Evolutionary conservation across 2,329 filamentous ascomycete species (phyloP), one percentile per base, ranked within the genome.

Genomic region (Pyrenochaeta sp.): DNA sequence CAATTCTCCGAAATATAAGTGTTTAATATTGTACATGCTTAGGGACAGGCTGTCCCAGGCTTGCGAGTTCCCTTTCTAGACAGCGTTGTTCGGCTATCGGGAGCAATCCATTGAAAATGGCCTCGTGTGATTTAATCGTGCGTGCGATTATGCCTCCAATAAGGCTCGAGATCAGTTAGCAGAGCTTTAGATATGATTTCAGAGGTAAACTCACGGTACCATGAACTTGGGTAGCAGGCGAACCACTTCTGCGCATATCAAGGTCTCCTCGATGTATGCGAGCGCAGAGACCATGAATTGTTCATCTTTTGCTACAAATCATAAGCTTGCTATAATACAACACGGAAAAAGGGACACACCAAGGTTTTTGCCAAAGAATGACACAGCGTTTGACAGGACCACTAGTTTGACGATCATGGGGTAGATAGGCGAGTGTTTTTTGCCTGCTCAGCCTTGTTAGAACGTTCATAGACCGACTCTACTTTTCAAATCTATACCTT

Each of bases 211-310:
- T 37, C 42, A 63, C 54, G 62, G 64, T 5, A 48, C 50, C 48
- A 67, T 47, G 32, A 62, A 61, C 15, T 40, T 52, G 7, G 64
- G 72, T 1, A 65, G 30, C 5, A 74, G 40, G 28, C 63, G 52
- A 5, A 73, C 44, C 1, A 71, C 55, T 28, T 76, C 72, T 3
- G 72, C 69, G 37, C 57, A 57, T 6, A 72, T 44, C 1, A 75
- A 15, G 0, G 62, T 69, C 45, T 73, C 56, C 34, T 72, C 68
- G n/a, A 71, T 61, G 43, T 69, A 73, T 1, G 42, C 52, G 15
- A 61, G 51, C 1, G 62, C 69, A 1, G 64, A 57, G 8, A 52
- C 46, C 62, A 72, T 67, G 60, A 73, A 75, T 0, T 54, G 34
- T 24, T 70, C 62, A 48, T 73, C 61, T 25, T 62, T 63, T 4